Evolutionary conservation across 2,329 filamentous ascomycete species (phyloP).

Genomic region (Microascus cirrosus): DNA sequence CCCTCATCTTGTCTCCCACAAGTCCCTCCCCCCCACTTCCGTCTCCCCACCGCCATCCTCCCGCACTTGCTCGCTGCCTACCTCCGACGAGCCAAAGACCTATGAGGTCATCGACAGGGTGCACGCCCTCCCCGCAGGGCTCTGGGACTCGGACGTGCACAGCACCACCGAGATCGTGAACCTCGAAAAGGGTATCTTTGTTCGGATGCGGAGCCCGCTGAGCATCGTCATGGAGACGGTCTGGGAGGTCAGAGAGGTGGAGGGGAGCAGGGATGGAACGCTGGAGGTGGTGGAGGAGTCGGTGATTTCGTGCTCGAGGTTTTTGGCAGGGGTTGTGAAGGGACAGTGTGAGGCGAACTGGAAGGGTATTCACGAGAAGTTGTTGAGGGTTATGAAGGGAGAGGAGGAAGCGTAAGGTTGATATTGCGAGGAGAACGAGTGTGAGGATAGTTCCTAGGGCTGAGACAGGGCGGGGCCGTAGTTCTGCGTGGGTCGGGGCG

Average conservation of each 20-base stretch:
- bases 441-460: not conserved
- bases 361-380: constrained; percentile 36
- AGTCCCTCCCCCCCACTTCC: constrained; percentile 16
- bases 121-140: constrained; percentile 39
- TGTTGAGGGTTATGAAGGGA: constrained; percentile 24
- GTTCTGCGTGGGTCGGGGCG: not conserved
- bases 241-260: constrained; percentile 28
- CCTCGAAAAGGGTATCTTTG: constrained; percentile 36
- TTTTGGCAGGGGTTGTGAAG: constrained; percentile 37
- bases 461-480: not conserved
- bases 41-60: constrained; percentile 12
- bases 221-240: constrained; percentile 40
- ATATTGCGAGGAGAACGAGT: not conserved
- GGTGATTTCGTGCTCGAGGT: constrained; percentile 35
- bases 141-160: constrained; percentile 43
- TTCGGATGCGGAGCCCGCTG: constrained; percentile 38
- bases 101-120: constrained; percentile 39
- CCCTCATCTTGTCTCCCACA: constrained; percentile 35
- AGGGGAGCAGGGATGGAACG: constrained; percentile 8
- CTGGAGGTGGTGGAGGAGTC: constrained; percentile 37
- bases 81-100: constrained; percentile 16
- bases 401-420: constrained; percentile 12
- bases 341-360: constrained; percentile 38
- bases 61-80: not conserved
- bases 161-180: constrained; percentile 44